A percentile compares a stretch with the other conserved stretches of the same genome.
Conservation (phyloP, 176 grass and related monocot species). For the Zea luxurians region DNA sequence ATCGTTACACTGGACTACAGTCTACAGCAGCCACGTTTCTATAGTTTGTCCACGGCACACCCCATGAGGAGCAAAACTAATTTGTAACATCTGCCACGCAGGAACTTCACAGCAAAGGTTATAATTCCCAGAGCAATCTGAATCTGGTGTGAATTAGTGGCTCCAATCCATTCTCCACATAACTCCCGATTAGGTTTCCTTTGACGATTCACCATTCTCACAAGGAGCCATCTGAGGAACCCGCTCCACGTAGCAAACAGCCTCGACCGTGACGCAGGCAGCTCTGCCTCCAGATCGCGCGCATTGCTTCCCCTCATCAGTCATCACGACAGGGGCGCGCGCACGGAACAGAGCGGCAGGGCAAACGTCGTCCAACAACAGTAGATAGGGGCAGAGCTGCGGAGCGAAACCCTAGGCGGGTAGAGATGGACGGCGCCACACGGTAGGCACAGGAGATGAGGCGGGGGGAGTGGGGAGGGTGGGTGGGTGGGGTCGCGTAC, state of each 20-base stretch:
- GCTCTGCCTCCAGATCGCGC: neutral
- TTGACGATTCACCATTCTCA: neutral
- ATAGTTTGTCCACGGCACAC: neutral
- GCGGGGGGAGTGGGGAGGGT: neutral
- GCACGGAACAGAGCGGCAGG: neutral
- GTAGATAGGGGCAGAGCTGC: neutral
- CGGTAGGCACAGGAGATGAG: neutral
- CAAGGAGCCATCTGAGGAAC: neutral
- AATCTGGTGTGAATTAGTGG: neutral
- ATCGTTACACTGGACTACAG: neutral
- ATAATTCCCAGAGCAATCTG: neutral
- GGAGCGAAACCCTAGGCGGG: constrained; percentile 35
- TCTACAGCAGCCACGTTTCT: neutral
- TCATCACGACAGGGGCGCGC: neutral
- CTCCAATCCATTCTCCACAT: neutral
- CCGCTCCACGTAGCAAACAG: constrained; percentile 8
- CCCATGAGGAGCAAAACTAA: neutral
- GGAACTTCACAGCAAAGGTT: neutral
- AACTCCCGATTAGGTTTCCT: constrained; percentile 12
- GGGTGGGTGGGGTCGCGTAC: neutral
- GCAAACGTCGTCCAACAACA: neutral
- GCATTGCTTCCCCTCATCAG: neutral
- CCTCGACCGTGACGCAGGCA: neutral
- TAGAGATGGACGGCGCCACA: neutral
- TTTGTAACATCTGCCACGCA: neutral